These are phyloP conservation scores for Gaeumannomyces tritici DNA, from an alignment of 2,329 filamentous ascomycete species.

Conservation along the genomic window DNA sequence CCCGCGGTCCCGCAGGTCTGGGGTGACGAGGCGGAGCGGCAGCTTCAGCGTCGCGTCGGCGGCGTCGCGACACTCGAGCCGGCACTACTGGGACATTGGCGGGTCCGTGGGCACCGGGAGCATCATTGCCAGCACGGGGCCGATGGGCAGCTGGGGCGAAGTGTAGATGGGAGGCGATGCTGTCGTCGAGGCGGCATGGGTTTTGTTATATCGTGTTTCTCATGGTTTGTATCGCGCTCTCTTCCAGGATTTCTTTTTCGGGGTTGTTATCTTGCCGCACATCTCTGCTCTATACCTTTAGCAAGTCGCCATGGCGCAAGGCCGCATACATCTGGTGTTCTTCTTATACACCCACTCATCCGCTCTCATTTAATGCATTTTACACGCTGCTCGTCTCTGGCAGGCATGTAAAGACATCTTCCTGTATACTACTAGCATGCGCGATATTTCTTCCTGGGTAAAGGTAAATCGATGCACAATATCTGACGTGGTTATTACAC, in stretches of 20 bases:
- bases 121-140: conserved; percentile 54
- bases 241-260: neutral
- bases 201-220: neutral
- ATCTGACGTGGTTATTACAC: neutral
- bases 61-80: conserved; percentile 61
- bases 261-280: neutral
- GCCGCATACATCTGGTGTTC: neutral
- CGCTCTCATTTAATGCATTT: neutral
- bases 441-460: neutral
- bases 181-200: neutral
- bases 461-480: too few species aligned
- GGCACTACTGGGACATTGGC: conserved; percentile 90
- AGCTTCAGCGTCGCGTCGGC: conserved; percentile 45
- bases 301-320: neutral
- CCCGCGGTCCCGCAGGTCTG: neutral
- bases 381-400: too few species aligned
- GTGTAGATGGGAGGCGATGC: conserved; percentile 29
- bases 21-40: conserved; percentile 52
- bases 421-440: neutral
- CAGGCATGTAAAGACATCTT: neutral
- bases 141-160: conserved; percentile 73
- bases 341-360: neutral
- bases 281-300: neutral
- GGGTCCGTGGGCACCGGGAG: conserved; percentile 70
- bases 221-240: neutral